phyloP scores from a whole-genome alignment of 352 stramenopile genomes.

The Phytophthora uliginosa region DNA sequence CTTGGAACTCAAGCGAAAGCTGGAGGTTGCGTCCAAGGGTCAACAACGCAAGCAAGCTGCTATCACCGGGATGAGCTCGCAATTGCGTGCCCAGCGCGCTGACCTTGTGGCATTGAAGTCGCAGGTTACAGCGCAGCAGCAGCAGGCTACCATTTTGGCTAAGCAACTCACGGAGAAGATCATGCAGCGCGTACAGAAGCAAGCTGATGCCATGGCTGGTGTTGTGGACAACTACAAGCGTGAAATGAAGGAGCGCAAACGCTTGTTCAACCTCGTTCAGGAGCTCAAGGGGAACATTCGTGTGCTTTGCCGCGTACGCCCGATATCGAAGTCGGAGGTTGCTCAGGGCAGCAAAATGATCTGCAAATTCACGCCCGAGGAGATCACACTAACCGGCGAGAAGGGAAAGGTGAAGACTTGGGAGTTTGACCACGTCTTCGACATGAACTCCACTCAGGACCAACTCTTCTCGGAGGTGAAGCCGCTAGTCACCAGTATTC shows the following conservation, averaged over 20 bases:
- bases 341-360: conserved; percentile 81
- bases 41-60: conserved; percentile 67
- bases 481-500: conserved; percentile 85
- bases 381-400: conserved; percentile 82
- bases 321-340: conserved; percentile 87
- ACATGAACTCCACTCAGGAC: conserved; percentile 80
- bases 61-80: conserved; percentile 47
- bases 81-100: conserved; percentile 68
- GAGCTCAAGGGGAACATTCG: conserved; percentile 98
- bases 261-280: conserved; percentile 97
- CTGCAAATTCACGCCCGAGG: conserved; percentile 84
- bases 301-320: conserved; percentile 97
- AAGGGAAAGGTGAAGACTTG: conserved; percentile 91
- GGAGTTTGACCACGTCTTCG: conserved; percentile 90
- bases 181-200: conserved; percentile 72
- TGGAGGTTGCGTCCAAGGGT: conserved; percentile 68
- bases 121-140: conserved; percentile 60
- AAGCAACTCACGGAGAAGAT: conserved; percentile 86
- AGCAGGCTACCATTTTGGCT: conserved; percentile 64
- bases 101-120: conserved; percentile 63
- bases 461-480: conserved; percentile 84
- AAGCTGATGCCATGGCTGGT: conserved; percentile 82
- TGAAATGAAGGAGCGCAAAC: conserved; percentile 90
- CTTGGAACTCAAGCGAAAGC: conserved; percentile 82
- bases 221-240: conserved; percentile 93